Evolutionary conservation across 768 basidiomycete genomes (phyloP).

Genomic region (Albatrellus ellisii): DNA sequence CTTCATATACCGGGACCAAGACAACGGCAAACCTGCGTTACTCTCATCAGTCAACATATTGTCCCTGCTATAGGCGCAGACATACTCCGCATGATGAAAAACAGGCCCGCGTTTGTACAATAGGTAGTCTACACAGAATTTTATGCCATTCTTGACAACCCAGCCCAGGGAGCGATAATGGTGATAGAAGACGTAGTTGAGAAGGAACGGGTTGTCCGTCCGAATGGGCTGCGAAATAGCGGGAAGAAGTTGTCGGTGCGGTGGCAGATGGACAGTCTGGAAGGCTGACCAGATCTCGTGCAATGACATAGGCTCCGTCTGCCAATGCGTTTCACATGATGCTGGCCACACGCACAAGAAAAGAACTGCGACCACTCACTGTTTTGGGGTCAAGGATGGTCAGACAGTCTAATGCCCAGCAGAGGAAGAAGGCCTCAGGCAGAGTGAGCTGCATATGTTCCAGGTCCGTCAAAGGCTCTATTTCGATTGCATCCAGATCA

Average conservation of each 20-base stretch:
- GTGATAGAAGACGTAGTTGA: slow-evolving; percentile 85
- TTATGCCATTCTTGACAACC: slow-evolving; percentile 93
- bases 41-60: not conserved
- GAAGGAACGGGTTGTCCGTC: slow-evolving; percentile 86
- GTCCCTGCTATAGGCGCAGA: not conserved
- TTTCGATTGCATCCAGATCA: too few relatives aligned
- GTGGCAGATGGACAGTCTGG: slow-evolving; percentile 38
- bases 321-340: slow-evolving; percentile 6
- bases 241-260: slow-evolving; percentile 17
- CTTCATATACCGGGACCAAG: slow-evolving; percentile 85
- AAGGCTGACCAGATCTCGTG: slow-evolving; percentile 53
- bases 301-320: slow-evolving; percentile 44
- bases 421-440: slow-evolving; percentile 80
- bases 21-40: slow-evolving; percentile 77
- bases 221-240: slow-evolving; percentile 21
- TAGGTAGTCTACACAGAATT: slow-evolving; percentile 94
- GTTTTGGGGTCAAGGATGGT: slow-evolving; percentile 51
- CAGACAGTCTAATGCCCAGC: slow-evolving; percentile 77
- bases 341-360: not conserved
- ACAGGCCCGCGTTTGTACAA: slow-evolving; percentile 92
- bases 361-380: slow-evolving; percentile 31
- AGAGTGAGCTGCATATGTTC: slow-evolving; percentile 89
- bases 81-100: slow-evolving; percentile 92
- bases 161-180: slow-evolving; percentile 94
- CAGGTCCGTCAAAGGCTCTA: slow-evolving; percentile 52